Evolutionary conservation across 129 eudicot genomes (phyloP), one percentile per base, ranked within the genome.

Genomic region (Flaveria robusta): DNA sequence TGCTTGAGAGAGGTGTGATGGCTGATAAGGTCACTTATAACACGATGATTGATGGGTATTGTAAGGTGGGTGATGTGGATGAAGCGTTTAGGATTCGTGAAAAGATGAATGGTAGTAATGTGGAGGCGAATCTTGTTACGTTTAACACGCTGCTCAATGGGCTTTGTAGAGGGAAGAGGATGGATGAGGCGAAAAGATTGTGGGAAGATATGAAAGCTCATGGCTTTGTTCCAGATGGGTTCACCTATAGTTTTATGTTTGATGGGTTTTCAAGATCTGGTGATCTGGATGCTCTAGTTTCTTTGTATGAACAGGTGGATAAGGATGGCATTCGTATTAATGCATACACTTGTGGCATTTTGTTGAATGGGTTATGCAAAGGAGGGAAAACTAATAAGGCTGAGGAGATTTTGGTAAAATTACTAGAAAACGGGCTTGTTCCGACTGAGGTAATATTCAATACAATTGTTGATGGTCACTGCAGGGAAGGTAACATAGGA

Each of bases 11-110:
- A 16, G 60, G 66, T 42, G 83, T 79, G 29, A 50, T 18, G 12
- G 56, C 68, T 24, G 73, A 73, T 72, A 72, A 52, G 74, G 78
- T 79, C 46, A 79, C 68, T 3, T 79, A 20, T 22, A 79, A 79
- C 27, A 72, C 83, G 6, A 34, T 79, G 56, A 72, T 79, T 74
- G 79, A 79, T 65, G 83, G 83, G 23, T 79, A 79, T 79, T 72
- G 79, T 66, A 79, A 79, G 66, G 74, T 65, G 26, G 83, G 83
- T 10, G 26, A 79, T 65, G 58, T 79, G 18, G 78, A 79, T n/a
- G 83, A 79, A 29, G 83, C 83, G n/a, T 79, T 64, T 51, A 64
- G 78, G 78, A 14, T 79, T 49, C 68, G 74, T 11, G 83, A 50
- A 8, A 20, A 15, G 66, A 79, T 79, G 83, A 79, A 72, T 49